Percentiles rank a stretch among this genome's conserved stretches.
These are phyloP conservation scores for Dalbergia cultrata DNA, from an alignment of 306 rosid species.

Conservation along the genomic window DNA sequence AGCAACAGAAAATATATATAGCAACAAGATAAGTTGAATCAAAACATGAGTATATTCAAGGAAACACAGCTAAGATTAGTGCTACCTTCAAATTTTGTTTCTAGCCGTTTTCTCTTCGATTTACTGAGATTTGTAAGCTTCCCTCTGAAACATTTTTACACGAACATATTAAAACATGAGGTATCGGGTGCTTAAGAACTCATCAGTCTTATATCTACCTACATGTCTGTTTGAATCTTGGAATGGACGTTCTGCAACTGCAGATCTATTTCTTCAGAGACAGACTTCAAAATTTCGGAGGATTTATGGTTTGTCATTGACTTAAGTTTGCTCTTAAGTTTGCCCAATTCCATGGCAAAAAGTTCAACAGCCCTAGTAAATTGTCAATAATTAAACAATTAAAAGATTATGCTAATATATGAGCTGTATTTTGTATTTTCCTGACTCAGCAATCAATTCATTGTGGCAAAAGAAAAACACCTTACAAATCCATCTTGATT, in stretches of 20 bases:
- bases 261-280: conserved; percentile 68
- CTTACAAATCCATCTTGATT: conserved; percentile 79
- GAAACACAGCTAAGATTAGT: conserved; percentile 38
- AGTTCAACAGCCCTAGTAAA: conserved; percentile 78
- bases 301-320: conserved; percentile 67
- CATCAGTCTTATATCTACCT: conserved; percentile 52
- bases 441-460: conserved; percentile 28
- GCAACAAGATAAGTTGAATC: conserved; percentile 29
- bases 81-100: conserved; percentile 79
- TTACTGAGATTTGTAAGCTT: conserved; percentile 66
- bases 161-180: conserved; percentile 36
- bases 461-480: conserved; percentile 52
- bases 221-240: conserved; percentile 82
- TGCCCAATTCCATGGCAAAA: conserved; percentile 71
- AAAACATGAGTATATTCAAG: conserved; percentile 20
- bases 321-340: conserved; percentile 76
- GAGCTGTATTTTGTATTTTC: conserved; percentile 13
- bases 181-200: conserved; percentile 41
- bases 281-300: conserved; percentile 79
- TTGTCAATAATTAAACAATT: conserved; percentile 43
- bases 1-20: conserved; percentile 9
- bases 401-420: conserved; percentile 10
- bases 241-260: conserved; percentile 84
- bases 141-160: conserved; percentile 67
- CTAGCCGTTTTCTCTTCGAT: conserved; percentile 79